Base-by-base conservation (phyloP, 1,284 basidiomycete genomes). In the Trametes hirsuta region DNA sequence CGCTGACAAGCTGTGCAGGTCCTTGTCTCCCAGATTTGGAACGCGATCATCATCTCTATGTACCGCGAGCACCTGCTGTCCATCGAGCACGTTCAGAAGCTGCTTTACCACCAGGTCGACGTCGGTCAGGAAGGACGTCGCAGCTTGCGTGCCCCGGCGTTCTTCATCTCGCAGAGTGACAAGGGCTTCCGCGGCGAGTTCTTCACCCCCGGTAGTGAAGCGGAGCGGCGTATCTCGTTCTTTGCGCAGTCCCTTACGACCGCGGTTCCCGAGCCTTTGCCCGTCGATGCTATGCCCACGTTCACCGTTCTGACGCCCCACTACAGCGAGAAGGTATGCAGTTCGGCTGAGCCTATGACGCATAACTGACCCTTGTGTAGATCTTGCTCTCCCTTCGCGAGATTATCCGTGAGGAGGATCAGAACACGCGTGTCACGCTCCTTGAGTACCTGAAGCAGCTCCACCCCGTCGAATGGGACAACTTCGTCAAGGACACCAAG, bases 401-500 rank as follows among this genome's bases (percentile, higher is more conserved):
- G 76, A 98, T 97, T 73, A 98, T 98, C 69, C 90, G 95, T 67
- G 95, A 98, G 76, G 94, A 97, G 73, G 94, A 98, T 75, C 93
- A 96, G 75, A 91, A 94, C 73, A 94, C 94, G 9, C 93, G 95
- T 53, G 95, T 97, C 55, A 98, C 95, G 6, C 84, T 98, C 14
- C 82, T 98, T 54, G 95, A 97, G 76, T 98, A 99, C 79, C 84
- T 99, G 70, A 99, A 99, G 79, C 97, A 99, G 76, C 87, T 99
- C 48, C 97, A 99, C 74, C 93, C 95, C 4, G 83, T 99, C 70
- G 97, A 99, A 75, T 99, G 97, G 97, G 95, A 98, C 79, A 99
- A 99, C 77, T 99, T 99, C 68, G 97, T 99, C 71, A 96, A 96
- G 80, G 97, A 99, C 75, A 99, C 97, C 74, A 99, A 97, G 84